Evolutionary conservation across 2,329 filamentous ascomycete genomes (phyloP).

Genomic region (Magnaporthiopsis poae): DNA sequence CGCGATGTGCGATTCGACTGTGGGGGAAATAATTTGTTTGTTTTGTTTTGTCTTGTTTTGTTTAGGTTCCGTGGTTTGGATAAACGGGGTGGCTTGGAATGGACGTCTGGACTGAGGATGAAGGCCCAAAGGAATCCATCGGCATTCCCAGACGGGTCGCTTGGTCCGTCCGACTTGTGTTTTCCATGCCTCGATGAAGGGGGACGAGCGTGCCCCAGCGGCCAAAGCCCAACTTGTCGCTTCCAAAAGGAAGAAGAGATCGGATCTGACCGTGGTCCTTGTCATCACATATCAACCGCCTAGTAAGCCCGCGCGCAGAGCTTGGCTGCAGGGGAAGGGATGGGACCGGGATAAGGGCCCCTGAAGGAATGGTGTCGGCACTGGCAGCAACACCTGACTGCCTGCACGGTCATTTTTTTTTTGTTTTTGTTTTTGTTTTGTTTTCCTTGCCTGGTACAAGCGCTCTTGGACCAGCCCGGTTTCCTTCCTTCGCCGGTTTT

Average conservation of each 20-base stretch:
- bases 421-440: not conserved
- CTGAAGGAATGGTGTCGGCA: not conserved
- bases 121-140: not conserved
- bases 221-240: not conserved
- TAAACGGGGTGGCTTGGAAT: not conserved
- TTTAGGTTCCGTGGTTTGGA: not conserved
- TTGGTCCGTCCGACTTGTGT: not conserved
- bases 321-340: not conserved
- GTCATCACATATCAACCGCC: not conserved
- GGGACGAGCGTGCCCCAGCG: not conserved
- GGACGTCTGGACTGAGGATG: not conserved
- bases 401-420: not conserved
- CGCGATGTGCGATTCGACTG: not conserved
- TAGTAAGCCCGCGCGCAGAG: not conserved
- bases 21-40: not conserved
- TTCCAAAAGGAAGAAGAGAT: not conserved
- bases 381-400: not conserved
- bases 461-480: not conserved
- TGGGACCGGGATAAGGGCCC: not conserved
- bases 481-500: not conserved
- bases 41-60: not conserved
- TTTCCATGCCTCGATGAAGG: not conserved
- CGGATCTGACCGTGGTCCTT: not conserved
- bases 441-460: not conserved
- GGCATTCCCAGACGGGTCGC: not conserved